Evolutionary conservation across 495 filamentous ascomycete species (phyloP).

Genomic region (Parathielavia appendiculata): DNA sequence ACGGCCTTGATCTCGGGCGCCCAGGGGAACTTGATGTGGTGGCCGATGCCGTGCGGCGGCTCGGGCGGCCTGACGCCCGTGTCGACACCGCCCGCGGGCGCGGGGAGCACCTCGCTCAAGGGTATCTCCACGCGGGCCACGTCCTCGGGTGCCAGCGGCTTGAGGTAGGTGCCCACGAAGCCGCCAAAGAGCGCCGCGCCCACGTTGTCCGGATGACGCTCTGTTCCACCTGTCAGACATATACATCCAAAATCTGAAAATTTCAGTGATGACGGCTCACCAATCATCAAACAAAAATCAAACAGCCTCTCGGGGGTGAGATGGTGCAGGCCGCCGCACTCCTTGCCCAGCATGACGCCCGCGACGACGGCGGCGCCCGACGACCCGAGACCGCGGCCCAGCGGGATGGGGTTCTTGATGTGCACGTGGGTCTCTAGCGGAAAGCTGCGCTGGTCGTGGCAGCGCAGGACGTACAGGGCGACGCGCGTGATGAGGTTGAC

Average conservation of each 20-base stretch:
- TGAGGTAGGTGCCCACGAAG: conserved; percentile 94
- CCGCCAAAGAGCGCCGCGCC: conserved; percentile 91
- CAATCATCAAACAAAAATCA: conserved; percentile 94
- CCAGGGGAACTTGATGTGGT: conserved; percentile 90
- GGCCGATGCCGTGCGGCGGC: conserved; percentile 85
- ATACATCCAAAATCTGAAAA: not conserved
- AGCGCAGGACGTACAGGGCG: conserved; percentile 86
- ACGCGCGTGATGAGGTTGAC: conserved; percentile 87
- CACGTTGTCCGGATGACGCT: conserved; percentile 95
- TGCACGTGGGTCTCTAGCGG: conserved; percentile 83
- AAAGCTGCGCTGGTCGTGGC: conserved; percentile 77
- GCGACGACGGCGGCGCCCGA: conserved; percentile 93
- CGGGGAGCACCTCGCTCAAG: conserved; percentile 85
- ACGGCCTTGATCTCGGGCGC: conserved; percentile 90
- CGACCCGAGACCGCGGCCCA: conserved; percentile 84
- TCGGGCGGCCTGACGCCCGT: conserved; percentile 77
- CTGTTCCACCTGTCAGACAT: conserved; percentile 31
- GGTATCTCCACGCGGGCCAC: conserved; percentile 85
- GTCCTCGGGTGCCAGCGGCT: conserved; percentile 80
- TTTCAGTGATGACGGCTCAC: conserved; percentile 32
- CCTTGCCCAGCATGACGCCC: conserved; percentile 85
- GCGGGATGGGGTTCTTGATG: conserved; percentile 87
- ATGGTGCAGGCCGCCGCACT: conserved; percentile 70
- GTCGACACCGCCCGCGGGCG: conserved; percentile 79
- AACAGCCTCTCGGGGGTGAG: conserved; percentile 78